phyloP scores from a whole-genome alignment of 2,329 filamentous ascomycete species.

The Xylariaceae sp. region DNA sequence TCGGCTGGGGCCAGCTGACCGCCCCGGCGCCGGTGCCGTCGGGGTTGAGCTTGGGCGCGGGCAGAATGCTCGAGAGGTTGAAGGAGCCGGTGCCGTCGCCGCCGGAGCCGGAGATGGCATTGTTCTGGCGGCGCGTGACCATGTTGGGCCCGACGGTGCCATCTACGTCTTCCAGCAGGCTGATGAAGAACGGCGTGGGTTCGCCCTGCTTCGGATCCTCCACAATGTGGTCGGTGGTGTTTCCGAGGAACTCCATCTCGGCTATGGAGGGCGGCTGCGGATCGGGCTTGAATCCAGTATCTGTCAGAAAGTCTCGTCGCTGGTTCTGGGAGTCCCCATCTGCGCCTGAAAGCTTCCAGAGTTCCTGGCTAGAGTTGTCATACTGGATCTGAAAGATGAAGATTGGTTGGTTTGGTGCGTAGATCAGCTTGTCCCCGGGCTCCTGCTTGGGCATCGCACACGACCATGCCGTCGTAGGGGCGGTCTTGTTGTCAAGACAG shows the following conservation, averaged over 20 bases:
- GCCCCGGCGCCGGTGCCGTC: constrained; percentile 70
- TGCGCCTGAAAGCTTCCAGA: constrained; percentile 41
- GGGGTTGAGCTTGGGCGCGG: constrained; percentile 51
- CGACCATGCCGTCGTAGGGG: constrained; percentile 63
- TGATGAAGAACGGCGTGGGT: constrained; percentile 82
- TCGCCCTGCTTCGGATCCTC: constrained; percentile 68
- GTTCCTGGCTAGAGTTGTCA: constrained; percentile 49
- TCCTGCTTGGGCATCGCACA: constrained; percentile 76
- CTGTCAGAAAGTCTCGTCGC: constrained; percentile 13
- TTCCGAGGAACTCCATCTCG: constrained; percentile 76
- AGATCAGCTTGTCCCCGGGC: constrained; percentile 56
- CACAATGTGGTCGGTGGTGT: constrained; percentile 70
- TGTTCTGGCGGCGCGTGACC: constrained; percentile 23
- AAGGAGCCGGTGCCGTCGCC: constrained; percentile 24
- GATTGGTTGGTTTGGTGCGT: constrained; percentile 61
- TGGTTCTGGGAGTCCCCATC: constrained; percentile 6
- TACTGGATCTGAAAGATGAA: constrained; percentile 74
- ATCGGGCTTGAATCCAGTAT: constrained; percentile 36
- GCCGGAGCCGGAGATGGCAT: constrained; percentile 13
- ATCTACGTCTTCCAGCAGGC: constrained; percentile 28
- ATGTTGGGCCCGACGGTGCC: constrained; percentile 21
- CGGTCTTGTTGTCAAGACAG: constrained; percentile 60
- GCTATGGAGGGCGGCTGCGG: constrained; percentile 53
- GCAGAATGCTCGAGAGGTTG: constrained; percentile 49
- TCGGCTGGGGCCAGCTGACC: constrained; percentile 60